Evolutionary conservation across 2,329 filamentous ascomycete species (phyloP).

Genomic region (Aspergillus floridensis): DNA sequence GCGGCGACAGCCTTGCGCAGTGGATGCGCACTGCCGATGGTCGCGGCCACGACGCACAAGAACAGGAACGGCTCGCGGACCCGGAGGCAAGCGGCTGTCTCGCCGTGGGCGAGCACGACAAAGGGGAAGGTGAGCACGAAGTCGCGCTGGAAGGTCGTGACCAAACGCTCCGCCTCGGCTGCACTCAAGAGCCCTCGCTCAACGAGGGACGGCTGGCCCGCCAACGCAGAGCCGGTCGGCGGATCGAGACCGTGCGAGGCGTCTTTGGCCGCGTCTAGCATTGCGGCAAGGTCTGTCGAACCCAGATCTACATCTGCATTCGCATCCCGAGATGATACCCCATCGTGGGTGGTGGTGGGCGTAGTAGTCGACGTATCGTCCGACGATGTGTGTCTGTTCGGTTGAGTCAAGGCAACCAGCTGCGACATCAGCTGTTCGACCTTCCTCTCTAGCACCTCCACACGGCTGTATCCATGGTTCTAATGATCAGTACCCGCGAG

Average conservation of each 20-base stretch:
- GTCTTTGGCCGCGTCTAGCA: conserved; percentile 19
- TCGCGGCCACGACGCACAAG: conserved; percentile 19
- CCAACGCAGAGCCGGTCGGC: conserved; percentile 17
- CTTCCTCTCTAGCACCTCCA: conserved; percentile 21
- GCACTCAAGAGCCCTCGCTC: conserved; percentile 22
- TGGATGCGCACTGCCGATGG: conserved; percentile 20
- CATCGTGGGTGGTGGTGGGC: conserved; percentile 6
- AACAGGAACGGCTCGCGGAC: conserved; percentile 21
- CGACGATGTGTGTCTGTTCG: conserved; percentile 12
- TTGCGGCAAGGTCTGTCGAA: conserved; percentile 4
- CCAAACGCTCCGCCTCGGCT: conserved; percentile 20
- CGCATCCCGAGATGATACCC: conserved; percentile 1
- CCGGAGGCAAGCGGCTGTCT: conserved; percentile 15
- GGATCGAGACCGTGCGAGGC: conserved; percentile 19
- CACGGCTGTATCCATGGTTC: conserved; percentile 14
- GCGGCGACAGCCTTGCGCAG: conserved; percentile 18
- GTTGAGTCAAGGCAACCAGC: conserved; percentile 14
- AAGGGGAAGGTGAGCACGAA: conserved; percentile 22
- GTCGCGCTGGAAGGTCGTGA: conserved; percentile 15
- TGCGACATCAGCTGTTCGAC: conserved; percentile 23
- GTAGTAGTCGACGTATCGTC: conserved; percentile 5
- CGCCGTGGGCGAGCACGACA: conserved; percentile 15
- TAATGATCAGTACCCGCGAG: background rate
- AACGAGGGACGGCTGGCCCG: conserved; percentile 22
- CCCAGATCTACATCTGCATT: conserved; percentile 3